These are phyloP conservation scores for Yarrowia divulgata DNA, from an alignment of 805 yeast species.

Conservation along the genomic window DNA sequence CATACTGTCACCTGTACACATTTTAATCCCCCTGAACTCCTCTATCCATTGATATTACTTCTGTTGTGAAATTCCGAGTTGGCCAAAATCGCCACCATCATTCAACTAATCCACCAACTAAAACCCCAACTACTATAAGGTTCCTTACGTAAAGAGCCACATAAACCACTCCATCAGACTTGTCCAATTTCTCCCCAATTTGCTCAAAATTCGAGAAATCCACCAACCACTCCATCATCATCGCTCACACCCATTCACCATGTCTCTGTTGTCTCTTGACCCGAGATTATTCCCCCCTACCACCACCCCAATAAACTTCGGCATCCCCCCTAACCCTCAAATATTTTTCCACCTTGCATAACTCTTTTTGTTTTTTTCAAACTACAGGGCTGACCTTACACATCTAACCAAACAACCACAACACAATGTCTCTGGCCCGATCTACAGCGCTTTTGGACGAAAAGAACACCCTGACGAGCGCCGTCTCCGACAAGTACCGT, in stretches of 20 bases:
- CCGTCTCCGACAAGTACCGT: conserved; percentile 80
- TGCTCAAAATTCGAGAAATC: too few species aligned
- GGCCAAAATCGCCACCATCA: neutral
- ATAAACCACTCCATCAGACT: too few species aligned
- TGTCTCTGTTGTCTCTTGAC: neutral
- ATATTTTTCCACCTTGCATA: conserved; percentile 37
- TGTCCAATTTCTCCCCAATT: too few species aligned
- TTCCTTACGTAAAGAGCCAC: too few species aligned
- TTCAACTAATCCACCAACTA: too few species aligned
- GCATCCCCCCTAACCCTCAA: conserved; percentile 16
- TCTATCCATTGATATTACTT: neutral
- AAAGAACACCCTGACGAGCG: conserved; percentile 68
- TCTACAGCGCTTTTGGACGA: conserved; percentile 60
- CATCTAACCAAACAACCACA: neutral
- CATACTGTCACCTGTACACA: too few species aligned
- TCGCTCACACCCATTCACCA: too few species aligned
- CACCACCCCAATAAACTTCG: neutral
- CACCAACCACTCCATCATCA: too few species aligned
- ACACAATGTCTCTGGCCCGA: conserved; percentile 41
- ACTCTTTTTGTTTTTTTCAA: neutral
- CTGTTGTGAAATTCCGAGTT: too few species aligned
- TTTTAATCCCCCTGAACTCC: neutral
- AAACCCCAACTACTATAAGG: too few species aligned
- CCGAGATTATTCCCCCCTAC: neutral
- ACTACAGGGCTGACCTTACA: too few species aligned